Evolutionary conservation across 768 basidiomycete genomes (phyloP).

Genomic region (Suillus brevipes): DNA sequence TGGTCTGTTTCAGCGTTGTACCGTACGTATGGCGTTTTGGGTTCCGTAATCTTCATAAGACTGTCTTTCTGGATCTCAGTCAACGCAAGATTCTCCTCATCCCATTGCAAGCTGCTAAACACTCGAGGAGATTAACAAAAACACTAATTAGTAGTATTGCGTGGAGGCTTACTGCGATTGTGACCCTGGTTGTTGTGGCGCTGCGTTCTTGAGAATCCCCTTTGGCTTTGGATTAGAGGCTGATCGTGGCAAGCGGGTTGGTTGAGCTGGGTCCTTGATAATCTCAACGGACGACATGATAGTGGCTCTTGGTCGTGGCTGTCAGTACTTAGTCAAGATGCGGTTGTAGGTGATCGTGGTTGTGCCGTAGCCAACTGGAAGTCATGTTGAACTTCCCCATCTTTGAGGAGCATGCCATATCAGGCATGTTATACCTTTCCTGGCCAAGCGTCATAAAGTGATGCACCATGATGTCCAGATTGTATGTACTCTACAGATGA

Average conservation of each 20-base stretch:
- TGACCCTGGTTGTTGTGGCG: constrained; percentile 41
- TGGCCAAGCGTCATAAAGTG: neutral
- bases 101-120: constrained; percentile 80
- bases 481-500: constrained; percentile 10
- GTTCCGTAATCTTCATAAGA: constrained; percentile 97
- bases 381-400: constrained; percentile 8
- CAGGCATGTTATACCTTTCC: constrained; percentile 23
- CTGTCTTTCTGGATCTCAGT: constrained; percentile 96
- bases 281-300: constrained; percentile 31
- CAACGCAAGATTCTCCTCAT: constrained; percentile 88
- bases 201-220: constrained; percentile 86
- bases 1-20: constrained; percentile 87
- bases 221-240: constrained; percentile 75
- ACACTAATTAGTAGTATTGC: neutral
- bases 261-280: constrained; percentile 42
- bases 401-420: constrained; percentile 14
- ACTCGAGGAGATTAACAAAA: neutral
- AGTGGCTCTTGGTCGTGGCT: constrained; percentile 2
- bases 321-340: neutral
- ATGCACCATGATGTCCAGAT: constrained; percentile 2
- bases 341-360: neutral
- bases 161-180: constrained; percentile 51
- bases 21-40: constrained; percentile 94
- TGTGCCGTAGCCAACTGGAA: neutral
- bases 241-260: constrained; percentile 58